Base-by-base conservation (phyloP, 345 rosid genomes). In the Brassica carinata region DNA sequence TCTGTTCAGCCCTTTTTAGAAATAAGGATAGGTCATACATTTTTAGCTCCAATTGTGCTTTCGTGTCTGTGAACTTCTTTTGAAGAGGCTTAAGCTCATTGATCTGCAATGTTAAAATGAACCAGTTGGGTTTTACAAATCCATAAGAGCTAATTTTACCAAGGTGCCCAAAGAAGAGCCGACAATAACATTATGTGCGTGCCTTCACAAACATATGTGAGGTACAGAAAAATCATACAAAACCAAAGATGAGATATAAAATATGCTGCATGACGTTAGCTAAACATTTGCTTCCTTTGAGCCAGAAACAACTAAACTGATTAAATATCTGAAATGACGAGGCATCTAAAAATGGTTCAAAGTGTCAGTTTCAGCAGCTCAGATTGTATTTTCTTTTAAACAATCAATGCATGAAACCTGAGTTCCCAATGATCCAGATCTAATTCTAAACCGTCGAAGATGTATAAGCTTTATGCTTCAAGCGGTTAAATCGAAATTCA, bases 1-100 rank as follows among this genome's bases (percentile, higher is more conserved):
- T 94, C 87, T 94, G 94, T 84, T 92, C 94, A 33, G 93, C 97
- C 76, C 95, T 87, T 83, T 87, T 88, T 77, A 92, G 87, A 80
- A 94, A 94, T 71, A 94, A 82, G 65, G 95, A 91, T 70, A 94
- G 89, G 79, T 94, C 97, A 85, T 94, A 93, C 62, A 80, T 86
- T 81, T 92, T 91, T 36, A 94, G 94, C 83, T 94, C 97, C 77
- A 94, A 67, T 83, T 91, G 95, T 51, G 91, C 82, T 79, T 87
- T 87, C 65, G 88, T 89, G 79, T 91, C 97, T 71, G 71, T 43
- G 75, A 85, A 92, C 87, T 85, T 91, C 78, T 87, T 94, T 45
- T 90, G 90, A 82, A 85, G 85, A 68, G 97, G 98, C 76, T 76
- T 78, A 71, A 92, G 87, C 85, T 90, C 94, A 15, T 78, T 82